Base-by-base conservation (phyloP, 345 rosid genomes). In the Salix viminalis region DNA sequence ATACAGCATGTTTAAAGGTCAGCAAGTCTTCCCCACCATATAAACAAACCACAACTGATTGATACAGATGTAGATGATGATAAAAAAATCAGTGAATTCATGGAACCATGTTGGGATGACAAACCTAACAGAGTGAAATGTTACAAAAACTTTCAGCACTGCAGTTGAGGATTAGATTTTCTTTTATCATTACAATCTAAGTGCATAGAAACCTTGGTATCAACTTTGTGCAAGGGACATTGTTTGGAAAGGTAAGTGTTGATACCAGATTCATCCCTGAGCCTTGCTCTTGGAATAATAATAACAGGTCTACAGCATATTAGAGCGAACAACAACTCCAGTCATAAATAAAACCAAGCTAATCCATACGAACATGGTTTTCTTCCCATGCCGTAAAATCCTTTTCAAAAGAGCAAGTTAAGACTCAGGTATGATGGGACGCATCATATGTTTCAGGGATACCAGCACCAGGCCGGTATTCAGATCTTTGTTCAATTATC, bases 381-480 rank as follows among this genome's bases (percentile, higher is more conserved):
- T 93, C 88, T 77, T 89, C 97, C 98, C 90, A 56, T 70, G 79
- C 98, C 93, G 93, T 73, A 93, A 73, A n/a, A 90, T 65, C 86
- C 90, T 88, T 79, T 68, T 88, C 3, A 89, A 77, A 7, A 91
- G 77, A 61, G 93, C 88, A 73, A 89, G 91, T 58, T 87, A 84
- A 0, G 97, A 88, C 66, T 88, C 83, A 12, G 93, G 87, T 42
- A 76, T 68, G 60, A 93, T 67, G 13, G 13, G 89, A 89, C 4
- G 96, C 91, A n/a, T 85, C 90, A 16, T 91, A 89, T 70, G 93
- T 80, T 86, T 93, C 96, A 32, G 97, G 99, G 65, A 95, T 80
- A 69, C 99, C 97, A 61, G 86, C 94, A 73, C 87, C 92, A 19
- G 84, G 83, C 52, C 26, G 81, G 73, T 77, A 89, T 75, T 90